Conservation (phyloP, 768 basidiomycete genomes). For the Auriscalpium vulgare region DNA sequence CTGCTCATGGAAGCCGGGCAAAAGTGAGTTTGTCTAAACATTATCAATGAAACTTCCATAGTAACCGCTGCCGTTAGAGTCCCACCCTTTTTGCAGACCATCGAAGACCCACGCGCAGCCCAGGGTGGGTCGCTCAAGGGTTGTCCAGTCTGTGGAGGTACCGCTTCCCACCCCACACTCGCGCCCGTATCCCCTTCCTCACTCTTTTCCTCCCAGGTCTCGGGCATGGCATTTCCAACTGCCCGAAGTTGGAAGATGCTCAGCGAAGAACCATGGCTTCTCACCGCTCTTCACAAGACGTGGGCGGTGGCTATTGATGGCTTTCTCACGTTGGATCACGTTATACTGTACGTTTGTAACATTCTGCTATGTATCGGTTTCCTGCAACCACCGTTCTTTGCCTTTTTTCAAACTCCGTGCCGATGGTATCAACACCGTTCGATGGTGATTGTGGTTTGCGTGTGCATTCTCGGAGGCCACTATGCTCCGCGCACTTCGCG, state of each 20-base stretch:
- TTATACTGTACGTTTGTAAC: background rate
- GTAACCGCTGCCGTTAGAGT: constrained; percentile 46
- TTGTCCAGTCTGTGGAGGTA: constrained; percentile 94
- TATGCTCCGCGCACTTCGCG: background rate
- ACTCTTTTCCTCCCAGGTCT: constrained; percentile 46
- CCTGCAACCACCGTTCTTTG: background rate
- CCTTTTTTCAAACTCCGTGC: background rate
- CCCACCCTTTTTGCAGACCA: constrained; percentile 81
- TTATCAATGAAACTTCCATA: background rate
- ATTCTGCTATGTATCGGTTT: background rate
- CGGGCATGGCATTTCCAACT: constrained; percentile 90
- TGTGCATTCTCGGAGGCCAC: background rate
- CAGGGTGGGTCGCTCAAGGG: constrained; percentile 76
- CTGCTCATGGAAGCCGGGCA: constrained; percentile 95
- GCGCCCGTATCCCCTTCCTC: background rate
- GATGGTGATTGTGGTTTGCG: background rate
- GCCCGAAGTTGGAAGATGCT: constrained; percentile 92
- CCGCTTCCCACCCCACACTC: constrained; percentile 11
- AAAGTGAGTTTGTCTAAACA: constrained; percentile 50
- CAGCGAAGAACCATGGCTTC: constrained; percentile 88
- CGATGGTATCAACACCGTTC: background rate
- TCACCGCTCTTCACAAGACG: constrained; percentile 62
- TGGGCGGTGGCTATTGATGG: constrained; percentile 34
- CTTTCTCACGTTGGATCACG: background rate
- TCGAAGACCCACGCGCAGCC: constrained; percentile 84